These are phyloP conservation scores for Pyricularia pennisetigena DNA, from an alignment of 2,329 filamentous ascomycete genomes.

Conservation along the genomic window DNA sequence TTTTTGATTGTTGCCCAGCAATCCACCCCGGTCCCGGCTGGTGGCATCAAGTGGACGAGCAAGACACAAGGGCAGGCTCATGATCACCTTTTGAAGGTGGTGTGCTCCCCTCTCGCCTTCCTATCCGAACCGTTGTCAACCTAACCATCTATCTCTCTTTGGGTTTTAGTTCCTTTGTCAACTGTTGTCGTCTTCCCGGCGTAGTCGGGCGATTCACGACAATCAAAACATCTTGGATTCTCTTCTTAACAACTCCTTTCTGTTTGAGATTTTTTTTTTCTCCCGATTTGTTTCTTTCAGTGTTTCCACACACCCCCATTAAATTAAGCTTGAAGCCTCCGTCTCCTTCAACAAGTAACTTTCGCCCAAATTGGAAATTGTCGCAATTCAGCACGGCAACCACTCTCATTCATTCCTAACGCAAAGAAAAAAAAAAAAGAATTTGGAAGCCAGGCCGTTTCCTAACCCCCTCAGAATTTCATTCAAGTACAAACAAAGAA, in stretches of 20 bases:
- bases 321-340: not conserved
- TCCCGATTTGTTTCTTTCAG: not conserved
- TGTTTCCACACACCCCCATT: not conserved
- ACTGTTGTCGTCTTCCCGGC: not conserved
- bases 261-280: not conserved
- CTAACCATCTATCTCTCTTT: not conserved
- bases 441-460: not conserved
- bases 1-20: not conserved
- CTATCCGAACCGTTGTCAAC: not conserved
- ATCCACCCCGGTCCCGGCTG: not conserved
- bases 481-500: not conserved
- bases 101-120: not conserved
- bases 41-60: not conserved
- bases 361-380: not conserved
- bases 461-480: not conserved
- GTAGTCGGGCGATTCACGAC: not conserved
- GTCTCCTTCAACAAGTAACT: not conserved
- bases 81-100: not conserved
- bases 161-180: not conserved
- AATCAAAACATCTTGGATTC: not conserved
- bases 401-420: not conserved
- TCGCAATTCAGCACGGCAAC: not conserved
- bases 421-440: not conserved
- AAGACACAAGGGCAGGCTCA: not conserved
- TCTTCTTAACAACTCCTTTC: slow-evolving; percentile 4